Evolutionary conservation across 176 grass and related monocot species (phyloP), one percentile per base, ranked within the genome.

Genomic region (Paspalum vaginatum): DNA sequence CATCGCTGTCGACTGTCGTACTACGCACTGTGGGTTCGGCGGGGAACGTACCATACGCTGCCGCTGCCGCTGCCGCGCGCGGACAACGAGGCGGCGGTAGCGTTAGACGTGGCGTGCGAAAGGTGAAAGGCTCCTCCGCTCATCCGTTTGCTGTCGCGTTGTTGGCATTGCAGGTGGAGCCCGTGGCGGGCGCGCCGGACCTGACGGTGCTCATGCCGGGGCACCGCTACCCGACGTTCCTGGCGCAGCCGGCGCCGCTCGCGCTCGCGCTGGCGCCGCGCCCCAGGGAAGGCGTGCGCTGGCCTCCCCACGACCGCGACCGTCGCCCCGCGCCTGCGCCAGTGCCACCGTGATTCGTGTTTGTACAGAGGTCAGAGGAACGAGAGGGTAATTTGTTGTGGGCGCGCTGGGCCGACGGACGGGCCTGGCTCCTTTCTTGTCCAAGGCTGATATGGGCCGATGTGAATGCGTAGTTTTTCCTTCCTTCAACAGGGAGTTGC

Each of bases 201-300:
- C 78, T 93, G 83, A 89, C 93, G 61, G 97, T 99, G 86, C 60
- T 99, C 59, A 96, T 99, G 97, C 97, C 97, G 62, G 97, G 97
- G 44, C 93, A 99, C 51, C 62, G 73, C 67, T 99, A 90, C 59
- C 97, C 97, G 54, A 99, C 93, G 40, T 99, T 86, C 79, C 85
- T 99, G 16, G 97, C 97, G 24, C 93, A 88, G 77, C 97, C 97
- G 44, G 90, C 90, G 42, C 97, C 97, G 11, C 91, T 99, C 27
- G 85, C 82, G n/a, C n/a, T n/a, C n/a, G n/a, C n/a, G n/a, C n/a
- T n/a, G n/a, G n/a, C n/a, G 17, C 93, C 93, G 4, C 91, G 96
- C 45, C 52, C 32, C 21, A 88, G 97, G 53, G 91, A 99, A 84
- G 88, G 88, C 17, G 90, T 99, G 59, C 82, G 44, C 1, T 95